Conservation (phyloP, 345 rosid genomes). For the Odontarrhena argentea region DNA sequence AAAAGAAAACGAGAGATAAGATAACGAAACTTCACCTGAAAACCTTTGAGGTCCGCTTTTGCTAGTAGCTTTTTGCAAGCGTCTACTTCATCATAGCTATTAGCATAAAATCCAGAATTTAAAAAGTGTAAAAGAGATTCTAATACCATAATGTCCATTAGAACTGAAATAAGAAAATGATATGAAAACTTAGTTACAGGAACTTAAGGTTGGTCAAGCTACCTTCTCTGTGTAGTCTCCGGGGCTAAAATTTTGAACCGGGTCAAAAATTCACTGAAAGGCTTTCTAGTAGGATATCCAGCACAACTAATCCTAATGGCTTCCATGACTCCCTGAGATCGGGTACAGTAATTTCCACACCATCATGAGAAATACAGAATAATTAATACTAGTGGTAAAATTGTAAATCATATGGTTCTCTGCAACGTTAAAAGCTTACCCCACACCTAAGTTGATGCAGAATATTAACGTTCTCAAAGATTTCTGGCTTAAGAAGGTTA, state of each 20-base stretch:
- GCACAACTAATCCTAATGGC: constrained; percentile 99
- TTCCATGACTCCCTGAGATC: constrained; percentile 92
- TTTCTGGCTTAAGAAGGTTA: constrained; percentile 85
- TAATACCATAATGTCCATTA: background rate
- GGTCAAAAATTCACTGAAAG: constrained; percentile 67
- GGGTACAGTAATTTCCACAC: constrained; percentile 24
- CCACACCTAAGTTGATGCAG: constrained; percentile 95
- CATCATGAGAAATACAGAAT: constrained; percentile 6
- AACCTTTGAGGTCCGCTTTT: constrained; percentile 78
- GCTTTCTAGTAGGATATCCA: constrained; percentile 91
- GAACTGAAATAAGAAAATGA: constrained; percentile 22
- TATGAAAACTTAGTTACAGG: constrained; percentile 8
- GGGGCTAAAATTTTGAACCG: constrained; percentile 82
- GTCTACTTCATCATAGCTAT: constrained; percentile 68
- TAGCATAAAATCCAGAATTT: constrained; percentile 25
- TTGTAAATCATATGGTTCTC: constrained; percentile 17
- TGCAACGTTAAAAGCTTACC: constrained; percentile 56
- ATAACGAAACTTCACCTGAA: constrained; percentile 59
- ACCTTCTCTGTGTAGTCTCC: constrained; percentile 63
- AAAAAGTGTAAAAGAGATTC: constrained; percentile 15
- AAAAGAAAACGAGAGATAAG: background rate
- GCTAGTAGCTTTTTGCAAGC: constrained; percentile 84
- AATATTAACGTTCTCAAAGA: constrained; percentile 79
- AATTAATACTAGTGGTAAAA: constrained; percentile 15
- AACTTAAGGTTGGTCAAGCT: constrained; percentile 25